Conservation (phyloP, 1,139 yeast genomes). For the Blastobotrys serpentis region DNA sequence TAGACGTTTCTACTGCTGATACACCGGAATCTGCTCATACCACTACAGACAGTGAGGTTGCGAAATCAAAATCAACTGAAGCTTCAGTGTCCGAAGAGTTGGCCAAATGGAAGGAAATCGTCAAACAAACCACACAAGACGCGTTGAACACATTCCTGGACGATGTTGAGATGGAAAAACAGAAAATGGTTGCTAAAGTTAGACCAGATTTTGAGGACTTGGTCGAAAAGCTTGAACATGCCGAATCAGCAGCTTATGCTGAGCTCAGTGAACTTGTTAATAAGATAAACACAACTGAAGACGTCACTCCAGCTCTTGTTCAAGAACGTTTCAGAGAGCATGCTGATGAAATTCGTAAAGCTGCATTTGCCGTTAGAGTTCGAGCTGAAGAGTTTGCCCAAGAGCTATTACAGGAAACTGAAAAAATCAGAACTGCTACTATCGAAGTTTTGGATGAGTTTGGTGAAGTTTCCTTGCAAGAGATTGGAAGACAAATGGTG, state of each 20-base stretch:
- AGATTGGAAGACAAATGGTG: constrained; percentile 38
- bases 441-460: constrained; percentile 43
- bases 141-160: constrained; percentile 34
- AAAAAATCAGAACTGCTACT: constrained; percentile 36
- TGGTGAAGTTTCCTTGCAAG: constrained; percentile 39
- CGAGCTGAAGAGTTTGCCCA: constrained; percentile 36
- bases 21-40: too few relatives aligned
- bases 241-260: constrained; percentile 24
- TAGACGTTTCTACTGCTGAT: too few relatives aligned
- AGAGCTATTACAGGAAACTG: constrained; percentile 36
- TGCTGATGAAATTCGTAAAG: constrained; percentile 33
- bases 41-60: too few relatives aligned
- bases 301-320: constrained; percentile 26
- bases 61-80: too few relatives aligned
- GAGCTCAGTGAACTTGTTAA: constrained; percentile 25
- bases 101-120: constrained; percentile 32
- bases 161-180: constrained; percentile 36
- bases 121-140: constrained; percentile 34
- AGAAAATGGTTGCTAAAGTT: constrained; percentile 23
- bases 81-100: constrained; percentile 23
- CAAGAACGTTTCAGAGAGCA: constrained; percentile 32
- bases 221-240: constrained; percentile 26
- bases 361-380: constrained; percentile 36
- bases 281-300: constrained; percentile 21
- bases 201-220: constrained; percentile 31